Evolutionary conservation across 192 early-diverging fungal genomes (phyloP), one percentile per base, ranked within the genome.

Genomic region (Coemansia erecta): DNA sequence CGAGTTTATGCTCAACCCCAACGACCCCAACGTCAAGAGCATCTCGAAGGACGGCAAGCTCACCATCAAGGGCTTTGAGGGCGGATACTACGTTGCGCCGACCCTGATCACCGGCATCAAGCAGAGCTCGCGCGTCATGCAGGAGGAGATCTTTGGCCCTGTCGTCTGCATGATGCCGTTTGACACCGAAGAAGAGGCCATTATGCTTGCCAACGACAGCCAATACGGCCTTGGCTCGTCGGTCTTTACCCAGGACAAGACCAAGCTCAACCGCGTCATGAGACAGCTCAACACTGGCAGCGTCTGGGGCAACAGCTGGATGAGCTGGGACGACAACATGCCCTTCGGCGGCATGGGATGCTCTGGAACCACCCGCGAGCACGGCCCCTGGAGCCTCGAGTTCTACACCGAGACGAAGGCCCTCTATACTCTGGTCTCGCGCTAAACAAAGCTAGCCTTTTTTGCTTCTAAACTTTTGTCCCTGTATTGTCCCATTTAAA

Each of bases 141-240:
- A 84, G 55, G 90, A 94, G 52, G 90, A 94, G 72, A 89, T 92
- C 43, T 94, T 94, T 78, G 90, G 90, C n/a, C 92, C 91, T 8
- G 93, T 94, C 7, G 84, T 90, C 8, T 83, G 81, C 46, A 78
- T 94, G 5, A 66, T 82, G 65, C 87, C 90, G 41, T 94, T 94
- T 58, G 77, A 82, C 19, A 82, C 81, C 11, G 82, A 87, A 41
- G 90, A 89, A 1, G 90, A 94, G 54, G 91, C 64, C 5, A 56
- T 94, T 17, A 68, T 82, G 49, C 80, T 77, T 47, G 88, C 90
- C 31, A 88, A 93, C 64, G 71, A 83, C 28, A 89, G 87, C 2
- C 61, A 77, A 37, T 94, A 93, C 62, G 91, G 91, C 31, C 77
- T 94, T 19, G 84, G 85, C 8, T 85, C 91, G 8, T 81, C 85